These are phyloP conservation scores for Lasiosphaeris hirsuta DNA, from an alignment of 495 filamentous ascomycete genomes.

Conservation along the genomic window DNA sequence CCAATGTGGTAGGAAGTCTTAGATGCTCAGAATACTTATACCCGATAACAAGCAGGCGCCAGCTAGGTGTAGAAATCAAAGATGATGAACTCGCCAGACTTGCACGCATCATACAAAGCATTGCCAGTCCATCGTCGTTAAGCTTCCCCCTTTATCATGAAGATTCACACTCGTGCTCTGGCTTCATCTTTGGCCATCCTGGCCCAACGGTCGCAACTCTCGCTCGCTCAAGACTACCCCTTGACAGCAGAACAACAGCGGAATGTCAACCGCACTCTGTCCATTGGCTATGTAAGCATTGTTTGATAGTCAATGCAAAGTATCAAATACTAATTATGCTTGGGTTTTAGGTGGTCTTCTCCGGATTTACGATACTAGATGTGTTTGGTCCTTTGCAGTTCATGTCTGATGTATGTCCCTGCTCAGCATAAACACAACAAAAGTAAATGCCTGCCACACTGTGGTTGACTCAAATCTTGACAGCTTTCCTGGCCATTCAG, in stretches of 20 bases:
- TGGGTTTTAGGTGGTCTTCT: constrained; percentile 19
- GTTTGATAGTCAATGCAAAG: not conserved
- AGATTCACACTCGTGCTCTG: too few relatives aligned
- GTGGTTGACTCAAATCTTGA: too few relatives aligned
- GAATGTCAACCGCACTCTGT: constrained; percentile 7
- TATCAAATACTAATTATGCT: not conserved
- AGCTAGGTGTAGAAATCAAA: too few relatives aligned
- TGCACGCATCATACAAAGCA: too few relatives aligned
- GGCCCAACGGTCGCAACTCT: not conserved
- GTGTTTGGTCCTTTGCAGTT: constrained; percentile 53
- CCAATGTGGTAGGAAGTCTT: too few relatives aligned
- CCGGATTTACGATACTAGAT: constrained; percentile 34
- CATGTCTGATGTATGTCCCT: constrained; percentile 35
- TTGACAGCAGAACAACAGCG: constrained; percentile 3
- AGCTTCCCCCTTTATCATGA: too few relatives aligned
- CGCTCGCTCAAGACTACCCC: constrained; percentile 2
- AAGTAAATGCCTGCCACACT: too few relatives aligned
- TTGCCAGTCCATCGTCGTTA: too few relatives aligned
- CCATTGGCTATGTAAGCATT: constrained; percentile 4
- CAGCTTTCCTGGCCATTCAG: constrained; percentile 16
- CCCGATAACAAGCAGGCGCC: too few relatives aligned
- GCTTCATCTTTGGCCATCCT: too few relatives aligned
- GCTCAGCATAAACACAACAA: constrained; percentile 25
- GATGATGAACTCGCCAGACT: too few relatives aligned
- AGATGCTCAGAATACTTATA: too few relatives aligned